Evolutionary conservation across 257 asterid genomes (phyloP).

Genomic region (Nicotiana paniculata): DNA sequence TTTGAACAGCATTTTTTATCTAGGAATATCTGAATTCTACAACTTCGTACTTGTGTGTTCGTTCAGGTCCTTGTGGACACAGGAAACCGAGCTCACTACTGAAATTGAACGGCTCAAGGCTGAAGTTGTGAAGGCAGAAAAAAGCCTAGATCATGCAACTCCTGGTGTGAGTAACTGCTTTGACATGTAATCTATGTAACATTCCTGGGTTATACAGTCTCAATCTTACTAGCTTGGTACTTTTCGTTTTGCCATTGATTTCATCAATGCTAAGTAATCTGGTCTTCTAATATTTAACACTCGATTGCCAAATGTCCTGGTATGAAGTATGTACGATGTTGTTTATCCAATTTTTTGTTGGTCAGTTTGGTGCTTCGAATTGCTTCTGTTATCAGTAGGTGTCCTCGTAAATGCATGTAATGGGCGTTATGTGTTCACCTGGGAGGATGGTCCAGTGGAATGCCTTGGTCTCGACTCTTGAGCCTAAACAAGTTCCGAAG

Average conservation of each 20-base stretch:
- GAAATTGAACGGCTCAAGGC: conserved; percentile 80
- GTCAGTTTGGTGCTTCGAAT: not conserved
- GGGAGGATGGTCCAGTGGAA: not conserved
- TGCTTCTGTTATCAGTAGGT: not conserved
- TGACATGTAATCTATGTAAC: not conserved
- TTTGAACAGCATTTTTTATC: not conserved
- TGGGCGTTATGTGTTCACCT: not conserved
- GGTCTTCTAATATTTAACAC: not conserved
- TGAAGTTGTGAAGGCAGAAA: conserved; percentile 90
- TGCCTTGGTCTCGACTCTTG: not conserved
- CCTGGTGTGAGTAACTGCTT: conserved; percentile 73
- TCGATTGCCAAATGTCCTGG: not conserved
- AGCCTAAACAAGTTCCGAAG: not conserved
- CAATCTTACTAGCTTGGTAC: not conserved
- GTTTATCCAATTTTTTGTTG: not conserved
- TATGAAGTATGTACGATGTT: not conserved
- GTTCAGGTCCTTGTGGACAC: conserved; percentile 77
- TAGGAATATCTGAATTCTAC: conserved; percentile 8
- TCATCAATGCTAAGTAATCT: not conserved
- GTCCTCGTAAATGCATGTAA: not conserved
- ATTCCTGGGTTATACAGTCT: not conserved
- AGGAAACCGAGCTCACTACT: conserved; percentile 62
- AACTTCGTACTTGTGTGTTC: conserved; percentile 16
- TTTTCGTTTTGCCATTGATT: not conserved
- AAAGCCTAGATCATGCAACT: conserved; percentile 94